phyloP scores from a whole-genome alignment of 176 grass and related monocot genomes.

The Cenchrus fungigraminus region DNA sequence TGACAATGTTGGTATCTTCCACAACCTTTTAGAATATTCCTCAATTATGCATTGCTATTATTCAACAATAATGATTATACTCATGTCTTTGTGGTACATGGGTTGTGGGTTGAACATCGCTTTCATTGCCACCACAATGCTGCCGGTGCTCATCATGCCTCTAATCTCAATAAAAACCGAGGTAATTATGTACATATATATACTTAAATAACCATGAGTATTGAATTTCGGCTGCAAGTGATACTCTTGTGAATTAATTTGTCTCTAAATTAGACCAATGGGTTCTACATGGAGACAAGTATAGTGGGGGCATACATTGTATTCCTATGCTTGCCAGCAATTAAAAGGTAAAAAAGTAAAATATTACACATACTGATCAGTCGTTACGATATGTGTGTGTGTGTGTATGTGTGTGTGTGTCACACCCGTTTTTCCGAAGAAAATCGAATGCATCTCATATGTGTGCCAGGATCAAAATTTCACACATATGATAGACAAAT shows the following conservation, averaged over 20 bases:
- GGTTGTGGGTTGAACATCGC: not conserved
- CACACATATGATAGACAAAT: too few species aligned
- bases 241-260: not conserved
- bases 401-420: too few species aligned
- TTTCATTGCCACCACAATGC: not conserved
- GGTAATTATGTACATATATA: not conserved
- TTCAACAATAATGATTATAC: not conserved
- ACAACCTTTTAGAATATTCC: too few species aligned
- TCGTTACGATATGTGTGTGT: too few species aligned
- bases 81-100: not conserved
- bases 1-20: too few species aligned
- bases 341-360: not conserved
- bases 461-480: too few species aligned
- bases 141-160: not conserved
- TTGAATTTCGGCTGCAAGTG: not conserved
- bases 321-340: not conserved
- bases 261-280: not conserved
- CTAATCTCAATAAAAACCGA: not conserved
- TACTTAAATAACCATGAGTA: not conserved
- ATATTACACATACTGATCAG: not conserved
- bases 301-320: not conserved
- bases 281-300: not conserved
- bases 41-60: too few species aligned
- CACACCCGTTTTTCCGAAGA: too few species aligned
- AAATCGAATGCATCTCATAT: too few species aligned